Conservation (phyloP, 371 early-diverging fungal species). For the Apophysomyces elegans region DNA sequence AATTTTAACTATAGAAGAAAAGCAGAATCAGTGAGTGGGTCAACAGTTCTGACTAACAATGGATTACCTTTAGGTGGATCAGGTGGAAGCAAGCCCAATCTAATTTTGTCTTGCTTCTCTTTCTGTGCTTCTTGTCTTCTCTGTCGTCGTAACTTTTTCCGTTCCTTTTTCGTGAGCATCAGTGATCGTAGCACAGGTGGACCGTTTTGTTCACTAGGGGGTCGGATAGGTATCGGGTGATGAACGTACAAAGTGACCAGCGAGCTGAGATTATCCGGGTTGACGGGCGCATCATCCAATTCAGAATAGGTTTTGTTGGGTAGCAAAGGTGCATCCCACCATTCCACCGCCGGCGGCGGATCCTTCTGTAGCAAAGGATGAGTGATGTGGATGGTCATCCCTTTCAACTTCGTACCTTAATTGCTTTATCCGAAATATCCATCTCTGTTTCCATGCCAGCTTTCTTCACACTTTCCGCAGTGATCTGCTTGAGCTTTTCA, state of each 20-base stretch:
- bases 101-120: slow-evolving; percentile 94
- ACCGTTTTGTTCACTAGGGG: slow-evolving; percentile 69
- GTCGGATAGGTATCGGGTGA: slow-evolving; percentile 90
- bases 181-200: slow-evolving; percentile 71
- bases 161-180: slow-evolving; percentile 92
- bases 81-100: slow-evolving; percentile 91
- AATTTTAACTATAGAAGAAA: slow-evolving; percentile 65
- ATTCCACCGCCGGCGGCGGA: slow-evolving; percentile 85
- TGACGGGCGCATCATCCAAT: slow-evolving; percentile 45
- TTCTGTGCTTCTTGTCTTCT: slow-evolving; percentile 82
- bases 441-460: slow-evolving; percentile 86
- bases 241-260: slow-evolving; percentile 85
- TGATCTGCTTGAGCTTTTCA: slow-evolving; percentile 84
- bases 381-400: neutral
- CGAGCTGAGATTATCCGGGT: slow-evolving; percentile 51
- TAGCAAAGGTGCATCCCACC: slow-evolving; percentile 95
- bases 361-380: slow-evolving; percentile 47
- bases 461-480: slow-evolving; percentile 80
- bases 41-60: neutral
- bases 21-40: no score
- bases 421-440: slow-evolving; percentile 71
- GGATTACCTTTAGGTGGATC: slow-evolving; percentile 81
- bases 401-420: slow-evolving; percentile 60
- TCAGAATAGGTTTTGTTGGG: slow-evolving; percentile 74
- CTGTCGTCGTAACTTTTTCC: slow-evolving; percentile 91